Base-by-base conservation (phyloP, 805 yeast genomes). In the Starmerella apicola region DNA sequence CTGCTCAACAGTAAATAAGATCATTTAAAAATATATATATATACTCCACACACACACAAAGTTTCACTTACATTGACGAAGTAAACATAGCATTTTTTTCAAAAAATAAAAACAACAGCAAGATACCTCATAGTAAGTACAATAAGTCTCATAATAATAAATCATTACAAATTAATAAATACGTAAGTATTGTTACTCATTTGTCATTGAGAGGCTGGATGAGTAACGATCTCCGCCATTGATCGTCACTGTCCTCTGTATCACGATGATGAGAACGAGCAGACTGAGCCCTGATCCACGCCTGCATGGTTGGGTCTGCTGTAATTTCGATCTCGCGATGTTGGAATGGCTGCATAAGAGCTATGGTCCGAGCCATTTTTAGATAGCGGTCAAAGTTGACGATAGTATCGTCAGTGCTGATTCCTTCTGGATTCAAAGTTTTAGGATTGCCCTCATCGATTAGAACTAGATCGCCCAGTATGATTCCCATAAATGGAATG, bases 361-460 rank as follows among this genome's bases (percentile, higher is more conserved):
- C 54, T 32, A 61, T 51, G n/a, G 59, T 50, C 27, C 47, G 42
- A 19, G 58, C 49, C 3, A 50, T 33, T n/a, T 59, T 50, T 30
- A 49, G 43, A 41, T 58, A 59, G 25, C 62, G 51, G 36, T 61
- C 65, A 31, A 61, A 54, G 40, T 61, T 61, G 45, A 61, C 53
- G 4, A 32, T 7, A 12, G 17, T n/a, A 20, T 55, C 51, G 1
- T 35, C 37, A 8, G 38, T 35, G 13, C 13, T 18, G 10, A 16
- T 22, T 16, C 36, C 25, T n/a, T 36, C 43, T 17, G 41, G 15
- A 13, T 36, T 20, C 29, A 52, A 36, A n/a, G 22, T 16, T 21
- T 49, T 49, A 13, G 61, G 54, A 40, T 59, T 61, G 22, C 65
- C 65, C 42, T 61, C 65, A 32, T 55, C 61, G 24, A 58, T 49